phyloP scores from a whole-genome alignment of 257 asterid genomes.

The Gentiana dahurica region DNA sequence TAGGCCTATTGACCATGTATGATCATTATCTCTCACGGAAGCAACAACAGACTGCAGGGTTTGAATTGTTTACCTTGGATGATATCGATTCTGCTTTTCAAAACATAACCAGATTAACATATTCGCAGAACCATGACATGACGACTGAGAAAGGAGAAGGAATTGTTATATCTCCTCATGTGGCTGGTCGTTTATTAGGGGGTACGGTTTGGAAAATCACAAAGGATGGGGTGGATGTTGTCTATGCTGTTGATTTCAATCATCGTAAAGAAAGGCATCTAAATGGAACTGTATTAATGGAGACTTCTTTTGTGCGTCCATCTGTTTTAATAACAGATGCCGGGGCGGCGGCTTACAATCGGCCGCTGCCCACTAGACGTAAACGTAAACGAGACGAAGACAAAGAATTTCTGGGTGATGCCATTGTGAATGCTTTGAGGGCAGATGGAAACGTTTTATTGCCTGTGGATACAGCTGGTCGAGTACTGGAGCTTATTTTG shows the following conservation, averaged over 20 bases:
- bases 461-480: conserved; percentile 96
- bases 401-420: conserved; percentile 95
- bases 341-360: conserved; percentile 30
- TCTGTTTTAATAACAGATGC: conserved; percentile 83
- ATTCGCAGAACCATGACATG: conserved; percentile 82
- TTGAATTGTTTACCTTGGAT: conserved; percentile 86
- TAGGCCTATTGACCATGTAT: conserved; percentile 91
- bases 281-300: conserved; percentile 86
- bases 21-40: conserved; percentile 89
- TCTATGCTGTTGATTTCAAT: conserved; percentile 96
- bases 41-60: conserved; percentile 94
- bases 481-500: conserved; percentile 83
- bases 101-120: conserved; percentile 77
- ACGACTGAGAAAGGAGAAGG: conserved; percentile 96
- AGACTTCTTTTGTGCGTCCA: conserved; percentile 79
- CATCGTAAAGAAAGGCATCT: conserved; percentile 96
- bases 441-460: conserved; percentile 74
- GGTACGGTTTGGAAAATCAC: conserved; percentile 92
- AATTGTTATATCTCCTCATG: conserved; percentile 93
- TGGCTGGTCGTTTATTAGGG: conserved; percentile 97
- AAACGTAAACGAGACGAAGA: conserved; percentile 79
- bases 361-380: conserved; percentile 88
- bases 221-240: conserved; percentile 96
- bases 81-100: conserved; percentile 86
- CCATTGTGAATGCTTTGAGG: conserved; percentile 58